phyloP scores from a whole-genome alignment of 768 basidiomycete genomes.

The Boletus subparvulus region DNA sequence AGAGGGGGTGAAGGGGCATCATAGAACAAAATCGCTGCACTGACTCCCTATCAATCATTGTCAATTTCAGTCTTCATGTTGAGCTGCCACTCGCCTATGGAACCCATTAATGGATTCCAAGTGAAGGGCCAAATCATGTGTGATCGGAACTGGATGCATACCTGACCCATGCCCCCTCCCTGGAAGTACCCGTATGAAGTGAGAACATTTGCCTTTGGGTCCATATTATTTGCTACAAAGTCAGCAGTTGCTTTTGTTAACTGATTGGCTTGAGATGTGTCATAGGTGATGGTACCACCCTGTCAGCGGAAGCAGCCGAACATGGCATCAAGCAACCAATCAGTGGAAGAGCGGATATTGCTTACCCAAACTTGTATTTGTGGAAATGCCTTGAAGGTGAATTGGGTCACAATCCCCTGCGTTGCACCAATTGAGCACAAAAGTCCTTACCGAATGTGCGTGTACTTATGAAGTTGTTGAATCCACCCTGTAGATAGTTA shows the following conservation, averaged over 20 bases:
- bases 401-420: constrained; percentile 58
- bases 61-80: constrained; percentile 7
- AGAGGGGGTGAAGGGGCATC: constrained; percentile 40
- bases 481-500: constrained; percentile 47
- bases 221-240: constrained; percentile 20
- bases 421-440: constrained; percentile 35
- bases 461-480: constrained; percentile 55
- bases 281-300: constrained; percentile 49
- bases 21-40: constrained; percentile 51
- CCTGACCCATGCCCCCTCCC: constrained; percentile 36
- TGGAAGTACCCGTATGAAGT: constrained; percentile 36
- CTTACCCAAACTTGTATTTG: constrained; percentile 28
- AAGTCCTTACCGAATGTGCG: neutral
- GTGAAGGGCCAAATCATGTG: neutral
- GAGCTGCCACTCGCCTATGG: too few relatives aligned
- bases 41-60: constrained; percentile 6
- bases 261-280: constrained; percentile 13
- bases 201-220: constrained; percentile 38
- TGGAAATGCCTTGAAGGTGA: constrained; percentile 49
- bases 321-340: constrained; percentile 1
- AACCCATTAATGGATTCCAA: neutral
- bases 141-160: constrained; percentile 19
- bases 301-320: constrained; percentile 20
- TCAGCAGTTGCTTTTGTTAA: constrained; percentile 26
- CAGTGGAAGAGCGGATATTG: neutral